phyloP scores from a whole-genome alignment of 2,329 filamentous ascomycete genomes.

The Hypoxylon sp. region DNA sequence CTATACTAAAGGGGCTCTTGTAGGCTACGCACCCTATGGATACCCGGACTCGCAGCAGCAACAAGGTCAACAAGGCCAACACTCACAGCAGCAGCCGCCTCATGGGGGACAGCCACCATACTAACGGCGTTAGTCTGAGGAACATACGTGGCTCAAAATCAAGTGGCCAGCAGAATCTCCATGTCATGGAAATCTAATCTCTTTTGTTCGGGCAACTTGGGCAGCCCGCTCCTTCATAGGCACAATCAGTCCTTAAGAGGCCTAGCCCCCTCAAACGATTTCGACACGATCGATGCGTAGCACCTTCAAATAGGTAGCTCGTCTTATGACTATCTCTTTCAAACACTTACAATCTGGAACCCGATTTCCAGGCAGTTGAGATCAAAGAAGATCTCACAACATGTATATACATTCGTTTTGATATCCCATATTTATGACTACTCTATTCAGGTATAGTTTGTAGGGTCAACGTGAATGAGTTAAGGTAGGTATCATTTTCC shows the following conservation, averaged over 20 bases:
- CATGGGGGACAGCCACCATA: slow-evolving; percentile 58
- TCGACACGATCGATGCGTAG: slow-evolving; percentile 20
- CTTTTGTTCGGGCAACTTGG: slow-evolving; percentile 16
- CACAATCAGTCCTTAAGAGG: slow-evolving; percentile 19
- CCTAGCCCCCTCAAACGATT: slow-evolving; percentile 20
- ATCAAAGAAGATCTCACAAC: slow-evolving; percentile 5
- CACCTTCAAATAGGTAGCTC: slow-evolving; percentile 22
- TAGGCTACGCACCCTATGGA: slow-evolving; percentile 55
- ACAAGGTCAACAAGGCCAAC: slow-evolving; percentile 53
- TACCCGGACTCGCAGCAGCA: slow-evolving; percentile 60
- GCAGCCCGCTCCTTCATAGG: slow-evolving; percentile 4
- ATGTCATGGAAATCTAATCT: slow-evolving; percentile 1
- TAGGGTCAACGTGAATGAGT: slow-evolving; percentile 20
- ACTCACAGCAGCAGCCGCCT: slow-evolving; percentile 51
- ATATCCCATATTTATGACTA: slow-evolving; percentile 21
- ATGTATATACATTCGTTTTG: slow-evolving; percentile 39
- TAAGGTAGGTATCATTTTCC: background rate
- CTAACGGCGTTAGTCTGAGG: slow-evolving; percentile 45
- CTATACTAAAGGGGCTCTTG: slow-evolving; percentile 1
- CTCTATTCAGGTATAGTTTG: background rate
- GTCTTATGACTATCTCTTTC: slow-evolving; percentile 24
- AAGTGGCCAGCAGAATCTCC: slow-evolving; percentile 15
- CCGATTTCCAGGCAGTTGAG: slow-evolving; percentile 2
- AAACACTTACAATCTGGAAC: slow-evolving; percentile 12
- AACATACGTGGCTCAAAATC: slow-evolving; percentile 7